phyloP scores from a whole-genome alignment of 768 basidiomycete genomes.

The Nevesoporus exiguus region DNA sequence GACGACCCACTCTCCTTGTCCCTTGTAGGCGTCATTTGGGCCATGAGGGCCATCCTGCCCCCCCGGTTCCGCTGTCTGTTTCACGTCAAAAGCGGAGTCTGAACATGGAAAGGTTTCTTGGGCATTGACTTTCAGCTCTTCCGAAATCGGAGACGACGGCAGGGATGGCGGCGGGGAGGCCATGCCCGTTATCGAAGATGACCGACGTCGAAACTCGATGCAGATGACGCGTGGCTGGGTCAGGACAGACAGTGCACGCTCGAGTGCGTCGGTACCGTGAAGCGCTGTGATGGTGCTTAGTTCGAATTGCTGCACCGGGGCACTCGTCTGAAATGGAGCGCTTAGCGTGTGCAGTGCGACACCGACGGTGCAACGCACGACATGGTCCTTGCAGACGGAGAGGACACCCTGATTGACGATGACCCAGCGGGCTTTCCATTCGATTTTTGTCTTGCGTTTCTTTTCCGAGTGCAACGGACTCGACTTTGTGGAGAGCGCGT shows the following conservation, averaged over 20 bases:
- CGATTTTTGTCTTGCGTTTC: constrained; percentile 39
- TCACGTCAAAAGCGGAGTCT: neutral
- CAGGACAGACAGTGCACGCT: constrained; percentile 23
- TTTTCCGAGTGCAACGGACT: constrained; percentile 16
- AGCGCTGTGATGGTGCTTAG: constrained; percentile 41
- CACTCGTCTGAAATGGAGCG: constrained; percentile 33
- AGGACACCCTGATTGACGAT: constrained; percentile 57
- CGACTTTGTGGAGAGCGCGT: constrained; percentile 9
- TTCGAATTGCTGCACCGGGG: constrained; percentile 38
- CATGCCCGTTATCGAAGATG: neutral
- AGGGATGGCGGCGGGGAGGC: constrained; percentile 18
- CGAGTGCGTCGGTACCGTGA: constrained; percentile 44
- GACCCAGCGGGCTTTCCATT: constrained; percentile 64
- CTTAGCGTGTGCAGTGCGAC: constrained; percentile 1
- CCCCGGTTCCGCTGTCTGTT: constrained; percentile 5
- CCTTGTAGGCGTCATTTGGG: neutral
- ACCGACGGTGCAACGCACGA: constrained; percentile 37
- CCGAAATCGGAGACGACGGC: constrained; percentile 27
- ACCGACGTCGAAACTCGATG: constrained; percentile 34
- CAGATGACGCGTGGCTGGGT: constrained; percentile 36
- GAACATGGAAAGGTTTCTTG: neutral
- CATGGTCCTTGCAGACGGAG: constrained; percentile 49
- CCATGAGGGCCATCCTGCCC: neutral
- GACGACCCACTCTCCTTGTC: constrained; percentile 46
- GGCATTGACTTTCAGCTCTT: constrained; percentile 5